Evolutionary conservation across 129 eudicot species (phyloP), one percentile per base, ranked within the genome.

Genomic region (Solidago caesia): DNA sequence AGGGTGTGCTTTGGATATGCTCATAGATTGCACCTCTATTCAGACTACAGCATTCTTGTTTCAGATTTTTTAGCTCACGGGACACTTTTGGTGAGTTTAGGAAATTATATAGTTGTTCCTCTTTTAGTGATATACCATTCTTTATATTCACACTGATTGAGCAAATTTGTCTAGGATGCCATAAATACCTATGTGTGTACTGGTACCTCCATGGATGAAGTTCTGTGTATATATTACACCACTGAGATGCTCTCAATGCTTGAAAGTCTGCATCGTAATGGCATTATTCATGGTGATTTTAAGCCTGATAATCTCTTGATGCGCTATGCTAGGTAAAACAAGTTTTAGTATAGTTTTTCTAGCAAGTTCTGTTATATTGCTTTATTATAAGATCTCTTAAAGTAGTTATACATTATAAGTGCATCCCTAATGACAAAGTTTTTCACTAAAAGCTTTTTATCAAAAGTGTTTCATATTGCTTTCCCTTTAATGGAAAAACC

Each of bases 291-390:
- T 85, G 98, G 98, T 64, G 97, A 94, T 68, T 88, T 94, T 77
- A 90, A 94, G 80, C 98, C 98, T 75, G 98, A 94, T 75, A 94
- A 94, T 80, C 88, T 94, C 59, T 80, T 94, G 71, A 88, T 94
- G 66, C 92, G 97, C 16, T 79, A 90, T 84, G 79, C 98, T 67
- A 90, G 97, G 98, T 94, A 86, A 76, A 41, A 55, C 39, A 53
- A 26, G 4, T 42, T 53, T 26, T 55, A 29, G 62, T 75, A 55
- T 33, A n/a, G 43, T 70, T 43, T 4, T 42, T 57, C 5, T 55
- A 45, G 6, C 39, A 42, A 52, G 8, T 51, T 78, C 27, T 29
- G 52, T 71, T 57, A 64, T 43, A n/a, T 29, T 44, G 9, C 10
- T 6, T 39, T 14, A 55, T 52, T 41, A 60, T 65, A 47, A 29